Base-by-base conservation (phyloP, 192 early-diverging fungal species). In the Linnemannia schmuckeri region DNA sequence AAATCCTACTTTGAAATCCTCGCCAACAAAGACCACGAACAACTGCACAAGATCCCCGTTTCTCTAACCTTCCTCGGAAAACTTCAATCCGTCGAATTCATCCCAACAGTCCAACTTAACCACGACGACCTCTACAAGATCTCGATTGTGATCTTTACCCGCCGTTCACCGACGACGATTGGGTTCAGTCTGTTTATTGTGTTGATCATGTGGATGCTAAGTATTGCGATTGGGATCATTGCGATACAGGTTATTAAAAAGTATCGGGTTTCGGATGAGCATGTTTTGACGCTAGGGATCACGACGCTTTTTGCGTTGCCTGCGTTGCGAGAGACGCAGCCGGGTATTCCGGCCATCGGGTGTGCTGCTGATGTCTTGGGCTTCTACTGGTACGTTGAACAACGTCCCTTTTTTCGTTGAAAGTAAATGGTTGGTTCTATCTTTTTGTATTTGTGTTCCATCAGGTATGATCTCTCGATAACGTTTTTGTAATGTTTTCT, bases 161-260 rank as follows among this genome's bases (percentile, higher is more conserved):
- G 82, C 1, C 70, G 89, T 46, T 89, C 89, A 1, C 83, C 79
- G 1, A 89, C 89, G 3, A 89, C 89, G 9, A 82, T 88, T 35
- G 89, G 89, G 20, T 89, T 89, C 55, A 81, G 78, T 30, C 49
- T 89, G 27, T 89, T 89, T 75, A 88, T 85, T 44, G 83, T 87
- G 24, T 76, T 88, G 49, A 74, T 89, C 24, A 89, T 89, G 89
- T 89, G 89, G 89, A 77, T 82, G 20, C 49, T 89, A 1, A 84
- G 86, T 40, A 70, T 89, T n/a, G 79, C 81, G 1, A 83, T 89
- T 22, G 86, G 81, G 18, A 33, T 89, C 27, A 88, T 89, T 82
- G 79, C 81, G 3, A 88, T 82, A 46, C 89, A 89, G 41, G 89
- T 89, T n/a, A 66, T 82, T 2, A 70, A 80, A 35, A 79, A 82